These are phyloP conservation scores for Agaricus blazei DNA, from an alignment of 768 basidiomycete species.

Conservation along the genomic window DNA sequence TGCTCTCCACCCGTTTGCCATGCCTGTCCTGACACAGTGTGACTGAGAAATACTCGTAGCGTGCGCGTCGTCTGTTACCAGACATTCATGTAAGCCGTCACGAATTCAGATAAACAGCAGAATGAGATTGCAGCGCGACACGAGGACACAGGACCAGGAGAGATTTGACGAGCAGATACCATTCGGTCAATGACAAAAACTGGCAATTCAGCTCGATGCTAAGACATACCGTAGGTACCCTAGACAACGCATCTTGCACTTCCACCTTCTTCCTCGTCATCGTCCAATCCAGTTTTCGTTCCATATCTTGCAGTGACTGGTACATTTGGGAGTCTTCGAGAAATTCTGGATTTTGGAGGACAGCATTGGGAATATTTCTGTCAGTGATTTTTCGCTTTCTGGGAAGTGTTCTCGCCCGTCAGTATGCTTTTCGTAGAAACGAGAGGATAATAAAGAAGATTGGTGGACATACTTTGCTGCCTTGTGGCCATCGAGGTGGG, in stretches of 20 bases:
- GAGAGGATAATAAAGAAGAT: background rate
- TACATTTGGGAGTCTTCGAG: slow-evolving; percentile 84
- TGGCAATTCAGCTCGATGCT: background rate
- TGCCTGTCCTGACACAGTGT: slow-evolving; percentile 77
- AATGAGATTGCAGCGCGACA: too few species aligned
- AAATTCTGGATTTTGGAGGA: slow-evolving; percentile 71
- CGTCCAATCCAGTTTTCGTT: slow-evolving; percentile 92
- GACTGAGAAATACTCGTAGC: slow-evolving; percentile 80
- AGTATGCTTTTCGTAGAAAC: too few species aligned
- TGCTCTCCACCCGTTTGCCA: slow-evolving; percentile 70
- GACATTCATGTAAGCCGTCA: background rate
- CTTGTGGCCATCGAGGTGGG: slow-evolving; percentile 4
- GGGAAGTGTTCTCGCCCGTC: background rate
- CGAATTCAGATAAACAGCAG: background rate
- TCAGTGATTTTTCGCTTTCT: slow-evolving; percentile 80
- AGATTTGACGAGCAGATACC: background rate
- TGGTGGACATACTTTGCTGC: background rate
- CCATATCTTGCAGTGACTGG: slow-evolving; percentile 80
- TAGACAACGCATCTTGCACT: slow-evolving; percentile 81
- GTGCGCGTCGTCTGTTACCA: slow-evolving; percentile 68
- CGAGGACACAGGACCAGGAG: background rate
- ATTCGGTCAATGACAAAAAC: background rate
- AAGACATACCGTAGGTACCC: slow-evolving; percentile 58
- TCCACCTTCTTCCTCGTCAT: slow-evolving; percentile 87
- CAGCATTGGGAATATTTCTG: slow-evolving; percentile 71